Conservation (phyloP, 2,329 filamentous ascomycete species). For the Botrytis squamosa region DNA sequence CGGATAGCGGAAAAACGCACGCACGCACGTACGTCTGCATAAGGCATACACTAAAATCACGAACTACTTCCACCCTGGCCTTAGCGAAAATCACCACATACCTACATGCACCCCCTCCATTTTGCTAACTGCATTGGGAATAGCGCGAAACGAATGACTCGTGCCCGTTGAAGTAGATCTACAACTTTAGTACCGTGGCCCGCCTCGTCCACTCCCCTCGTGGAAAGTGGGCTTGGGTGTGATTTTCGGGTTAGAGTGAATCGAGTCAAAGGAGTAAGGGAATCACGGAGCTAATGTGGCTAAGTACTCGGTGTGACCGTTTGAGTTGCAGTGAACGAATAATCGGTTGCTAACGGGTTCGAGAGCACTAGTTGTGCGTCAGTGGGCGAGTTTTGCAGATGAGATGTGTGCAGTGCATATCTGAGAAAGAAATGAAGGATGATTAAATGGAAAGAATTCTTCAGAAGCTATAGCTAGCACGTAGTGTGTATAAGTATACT, state of each 20-base stretch:
- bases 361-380: not conserved
- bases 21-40: not conserved
- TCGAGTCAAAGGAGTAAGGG: not conserved
- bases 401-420: not conserved
- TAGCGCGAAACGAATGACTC: slow-evolving; percentile 2
- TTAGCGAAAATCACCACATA: not conserved
- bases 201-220: not conserved
- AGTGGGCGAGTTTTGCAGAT: not conserved
- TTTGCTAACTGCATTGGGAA: not conserved
- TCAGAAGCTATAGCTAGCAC: not conserved
- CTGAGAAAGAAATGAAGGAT: not conserved
- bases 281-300: not conserved
- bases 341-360: not conserved
- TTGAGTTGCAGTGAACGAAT: not conserved
- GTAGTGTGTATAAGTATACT: not conserved
- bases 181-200: not conserved
- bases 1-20: not conserved
- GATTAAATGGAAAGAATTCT: not conserved
- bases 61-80: not conserved
- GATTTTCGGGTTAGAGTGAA: not conserved
- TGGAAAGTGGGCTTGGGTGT: not conserved
- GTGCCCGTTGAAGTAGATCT: slow-evolving; percentile 13
- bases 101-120: not conserved
- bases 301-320: slow-evolving; percentile 8
- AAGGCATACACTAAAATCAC: not conserved